Base-by-base conservation (phyloP, 1,139 yeast species). In the Magnusiomyces fungicola region DNA sequence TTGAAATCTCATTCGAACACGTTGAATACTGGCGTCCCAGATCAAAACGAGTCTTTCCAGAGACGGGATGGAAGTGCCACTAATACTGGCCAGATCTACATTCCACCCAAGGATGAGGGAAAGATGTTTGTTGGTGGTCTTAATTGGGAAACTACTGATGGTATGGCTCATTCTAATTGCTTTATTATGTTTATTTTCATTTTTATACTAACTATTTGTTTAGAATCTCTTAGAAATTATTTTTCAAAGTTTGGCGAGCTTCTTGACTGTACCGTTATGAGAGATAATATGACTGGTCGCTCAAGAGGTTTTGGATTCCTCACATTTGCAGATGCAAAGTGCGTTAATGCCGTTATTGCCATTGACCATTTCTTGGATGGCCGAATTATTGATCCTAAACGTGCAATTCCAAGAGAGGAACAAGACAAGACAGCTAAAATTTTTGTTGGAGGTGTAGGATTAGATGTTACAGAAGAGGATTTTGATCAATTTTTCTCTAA, bases 41-140 rank as follows among this genome's bases (percentile, higher is more conserved):
- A 22, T 25, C 24, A 18, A 30, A 30, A 27, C 4, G 38, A 43
- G 21, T 27, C 18, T 19, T 12, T 19, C 12, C 16, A 40, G 10
- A 21, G 32, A 22, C 33, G 37, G 5, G 34, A 29, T 39, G 53
- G 53, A 16, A 44, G 53, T 23, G 53, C 53, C 33, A 51, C 53
- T 19, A 51, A 51, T 45, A 67, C 68, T 51, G 74, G 66, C 58
- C 70, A 64, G 63, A 68, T 65, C 58, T 67, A 57, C 54, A 64
- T 65, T 41, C 71, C 71, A 19, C 70, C 71, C 37, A 68, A 69
- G 53, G 69, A 65, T 49, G 83, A 64, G 78, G 96, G 97, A 51
- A 92, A 92, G 65, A 89, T 94, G 97, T 92, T 92, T 65, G 81
- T 92, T 66, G 99, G 99, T 57, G 99, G 99, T 48, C 79, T 92